Evolutionary conservation across 306 rosid genomes (phyloP).

Genomic region (Fragaria iinumae): DNA sequence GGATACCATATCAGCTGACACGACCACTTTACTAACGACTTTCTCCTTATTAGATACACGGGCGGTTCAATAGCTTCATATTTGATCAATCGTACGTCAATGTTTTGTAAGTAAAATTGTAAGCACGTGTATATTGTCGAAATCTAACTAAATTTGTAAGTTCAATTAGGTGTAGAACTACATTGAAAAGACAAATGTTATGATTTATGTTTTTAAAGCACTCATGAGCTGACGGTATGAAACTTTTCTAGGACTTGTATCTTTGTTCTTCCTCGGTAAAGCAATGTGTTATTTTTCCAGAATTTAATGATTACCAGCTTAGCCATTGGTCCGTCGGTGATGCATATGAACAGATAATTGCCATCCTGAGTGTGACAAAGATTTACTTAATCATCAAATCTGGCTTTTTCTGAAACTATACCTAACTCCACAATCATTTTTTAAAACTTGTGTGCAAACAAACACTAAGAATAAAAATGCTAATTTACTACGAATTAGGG

Average conservation of each 20-base stretch:
- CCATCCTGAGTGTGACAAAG: not conserved
- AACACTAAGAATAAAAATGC: not conserved
- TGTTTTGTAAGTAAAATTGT: too few species aligned
- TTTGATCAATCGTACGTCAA: too few species aligned
- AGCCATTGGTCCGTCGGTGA: not conserved
- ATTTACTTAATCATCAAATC: constrained; percentile 7
- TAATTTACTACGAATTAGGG: too few species aligned
- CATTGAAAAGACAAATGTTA: too few species aligned
- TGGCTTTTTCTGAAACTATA: not conserved
- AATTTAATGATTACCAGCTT: not conserved
- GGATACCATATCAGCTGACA: too few species aligned
- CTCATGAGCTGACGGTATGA: not conserved
- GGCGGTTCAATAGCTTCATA: too few species aligned
- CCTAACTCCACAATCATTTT: constrained; percentile 16
- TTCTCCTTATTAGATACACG: too few species aligned
- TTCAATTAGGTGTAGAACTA: too few species aligned
- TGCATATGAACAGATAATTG: not conserved
- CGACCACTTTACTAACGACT: too few species aligned
- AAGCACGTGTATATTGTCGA: too few species aligned
- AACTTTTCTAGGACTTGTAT: not conserved
- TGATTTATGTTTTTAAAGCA: too few species aligned
- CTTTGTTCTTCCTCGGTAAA: not conserved
- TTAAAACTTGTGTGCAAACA: not conserved
- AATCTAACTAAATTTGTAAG: too few species aligned
- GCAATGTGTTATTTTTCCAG: constrained; percentile 6